Evolutionary conservation across 2,329 filamentous ascomycete genomes (phyloP).

Genomic region (Tolypocladium guangdongense): DNA sequence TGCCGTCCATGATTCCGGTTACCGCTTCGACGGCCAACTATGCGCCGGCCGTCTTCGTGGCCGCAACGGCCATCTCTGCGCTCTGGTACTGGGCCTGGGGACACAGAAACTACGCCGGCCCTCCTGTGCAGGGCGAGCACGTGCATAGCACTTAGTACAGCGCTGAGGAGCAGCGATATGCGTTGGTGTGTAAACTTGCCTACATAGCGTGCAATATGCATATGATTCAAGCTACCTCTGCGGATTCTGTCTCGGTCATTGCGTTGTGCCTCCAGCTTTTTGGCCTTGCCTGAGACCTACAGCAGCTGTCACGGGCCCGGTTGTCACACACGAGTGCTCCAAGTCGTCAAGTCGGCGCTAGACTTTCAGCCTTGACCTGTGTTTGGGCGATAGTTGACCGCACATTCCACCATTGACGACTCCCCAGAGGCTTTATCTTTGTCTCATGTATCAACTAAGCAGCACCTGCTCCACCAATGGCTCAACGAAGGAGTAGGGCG

Average conservation of each 20-base stretch:
- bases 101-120: slow-evolving; percentile 56
- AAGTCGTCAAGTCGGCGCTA: no score
- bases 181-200: background rate
- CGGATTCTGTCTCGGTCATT: background rate
- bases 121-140: slow-evolving; percentile 34
- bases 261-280: no score
- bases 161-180: background rate
- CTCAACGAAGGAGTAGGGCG: background rate
- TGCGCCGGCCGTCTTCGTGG: slow-evolving; percentile 63
- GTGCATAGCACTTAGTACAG: background rate
- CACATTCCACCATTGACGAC: no score
- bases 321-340: no score
- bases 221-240: background rate
- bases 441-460: background rate
- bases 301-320: background rate
- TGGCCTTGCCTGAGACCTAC: no score
- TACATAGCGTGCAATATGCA: background rate
- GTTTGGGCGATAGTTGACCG: background rate
- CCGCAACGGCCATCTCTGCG: slow-evolving; percentile 47
- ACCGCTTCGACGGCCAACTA: slow-evolving; percentile 55
- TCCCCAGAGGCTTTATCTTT: background rate
- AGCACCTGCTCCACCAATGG: background rate
- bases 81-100: slow-evolving; percentile 63
- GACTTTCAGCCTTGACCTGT: no score
- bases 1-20: slow-evolving; percentile 55